A percentile compares a stretch with the other conserved stretches of the same genome.
phyloP scores from a whole-genome alignment of 345 rosid genomes.

The Trapa incisa region DNA sequence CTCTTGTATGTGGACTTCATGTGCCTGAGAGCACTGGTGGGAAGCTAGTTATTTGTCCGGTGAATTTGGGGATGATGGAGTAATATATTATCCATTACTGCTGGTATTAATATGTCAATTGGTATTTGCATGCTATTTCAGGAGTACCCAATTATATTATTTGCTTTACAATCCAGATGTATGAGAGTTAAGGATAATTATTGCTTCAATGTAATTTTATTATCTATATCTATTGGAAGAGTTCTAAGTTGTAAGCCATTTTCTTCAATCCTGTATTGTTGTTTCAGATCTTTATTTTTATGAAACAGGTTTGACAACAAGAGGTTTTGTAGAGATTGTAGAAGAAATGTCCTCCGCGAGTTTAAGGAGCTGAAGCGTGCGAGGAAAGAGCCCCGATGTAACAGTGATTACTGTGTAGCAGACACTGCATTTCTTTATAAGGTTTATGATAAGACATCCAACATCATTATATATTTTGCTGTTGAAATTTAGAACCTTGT shows the following conservation, averaged over 20 bases:
- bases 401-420: slow-evolving; percentile 80
- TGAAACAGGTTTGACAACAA: slow-evolving; percentile 78
- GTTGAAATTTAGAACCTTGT: too few relatives aligned
- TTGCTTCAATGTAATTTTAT: neutral
- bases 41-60: neutral
- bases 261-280: neutral
- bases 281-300: neutral
- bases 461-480: neutral
- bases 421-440: slow-evolving; percentile 76
- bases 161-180: neutral
- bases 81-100: neutral
- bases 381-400: slow-evolving; percentile 78
- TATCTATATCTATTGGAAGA: neutral
- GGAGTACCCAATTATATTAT: neutral
- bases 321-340: slow-evolving; percentile 95
- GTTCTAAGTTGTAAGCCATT: neutral
- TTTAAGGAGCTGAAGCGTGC: slow-evolving; percentile 85
- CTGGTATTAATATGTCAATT: neutral
- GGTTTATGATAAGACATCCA: slow-evolving; percentile 28
- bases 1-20: neutral
- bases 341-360: slow-evolving; percentile 84
- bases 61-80: neutral
- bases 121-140: neutral
- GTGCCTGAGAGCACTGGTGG: neutral
- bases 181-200: neutral